Evolutionary conservation across 805 yeast species (phyloP), one percentile per base, ranked within the genome.

Genomic region (Starmerella asiatica): DNA sequence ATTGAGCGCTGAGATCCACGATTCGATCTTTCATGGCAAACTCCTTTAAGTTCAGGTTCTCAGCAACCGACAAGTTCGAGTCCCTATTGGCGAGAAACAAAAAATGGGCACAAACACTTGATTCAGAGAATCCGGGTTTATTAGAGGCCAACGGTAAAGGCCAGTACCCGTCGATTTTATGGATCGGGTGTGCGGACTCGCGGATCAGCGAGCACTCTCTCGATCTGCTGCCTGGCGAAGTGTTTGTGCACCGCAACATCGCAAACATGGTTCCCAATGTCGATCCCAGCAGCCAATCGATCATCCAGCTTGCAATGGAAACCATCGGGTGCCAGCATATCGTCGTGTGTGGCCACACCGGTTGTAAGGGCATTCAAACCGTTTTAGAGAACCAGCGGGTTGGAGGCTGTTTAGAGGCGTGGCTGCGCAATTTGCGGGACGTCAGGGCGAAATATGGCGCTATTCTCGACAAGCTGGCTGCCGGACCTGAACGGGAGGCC

Each of bases 181-280:
- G 94, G 86, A 79, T 86, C 44, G 94, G 95, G 3, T 86, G 97
- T 57, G 77, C 93, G 3, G 97, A 86, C 58, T 82, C 94, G 2
- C 74, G 97, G 51, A 79, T 82, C 42, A 80, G 85, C 48, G 96
- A 86, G 56, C 67, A 70, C 32, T 75, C 83, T 40, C 67, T 84
- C 20, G 76, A 70, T 36, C 74, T 84, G n/a, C 63, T 75, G 19
- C 95, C 95, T 1, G 97, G 97, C 37, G 95, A 86, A 58, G 72
- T 84, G 5, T 86, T 86, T 63, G 79, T 85, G 3, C 81, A 81
- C 56, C 73, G 94, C 56, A 84, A 84, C 53, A 81, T 86, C 44
- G 95, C 93, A 36, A 86, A 86, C 58, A 68, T 85, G 37, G 70
- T 74, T 39, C 67, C 78, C 20, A 59, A 63, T 37, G 71, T 74